Evolutionary conservation across 75 land plant genomes (phyloP), one percentile per base, ranked within the genome.

Genomic region (Sequoiadendron giganteum): DNA sequence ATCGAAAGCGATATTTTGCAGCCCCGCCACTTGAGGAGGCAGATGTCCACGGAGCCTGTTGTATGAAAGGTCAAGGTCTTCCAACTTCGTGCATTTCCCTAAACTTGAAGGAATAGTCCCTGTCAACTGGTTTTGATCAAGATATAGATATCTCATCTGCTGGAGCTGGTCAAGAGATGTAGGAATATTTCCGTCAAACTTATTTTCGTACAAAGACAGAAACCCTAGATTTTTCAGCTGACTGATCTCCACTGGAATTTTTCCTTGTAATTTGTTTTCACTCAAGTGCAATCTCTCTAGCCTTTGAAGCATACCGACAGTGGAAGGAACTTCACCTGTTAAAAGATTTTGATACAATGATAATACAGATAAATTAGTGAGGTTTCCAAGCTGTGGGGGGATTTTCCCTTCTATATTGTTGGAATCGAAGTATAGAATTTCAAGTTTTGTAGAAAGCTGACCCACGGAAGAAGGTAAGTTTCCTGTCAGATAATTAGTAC

Each of bases 21-120:
- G 90, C 9, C 88, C 80, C 10, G 83, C 90, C n/a, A 89, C 32
- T 84, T 86, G 84, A 30, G 16, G 85, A 11, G 85, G 54, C 34
- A 39, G 6, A 3, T 47, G 40, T 36, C 82, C 82, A n/a, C 18
- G 3, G 54, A 58, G 61, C 21, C 87, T 75, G 48, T 92, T 92
- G 82, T 86, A 84, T 19, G 90, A 88, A 39, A 92, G 58, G 25
- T 90, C 78, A 6, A 92, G 85, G 8, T 25, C 52, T 45, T 13
- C 54, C 73, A 92, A 76, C 18, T 7, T 45, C 42, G 3, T 13
- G 36, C 87, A 92, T 19, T 89, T 86, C 36, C 88, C 88, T 16
- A 92, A 55, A 32, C 90, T 85, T 5, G 25, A 40, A 56, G 93
- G 93, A 25, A 92, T 90, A 19, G 80, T 86, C n/a, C 92, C 93